These are phyloP conservation scores for Colletotrichum sp. DNA, from an alignment of 2,329 filamentous ascomycete species.

Conservation along the genomic window DNA sequence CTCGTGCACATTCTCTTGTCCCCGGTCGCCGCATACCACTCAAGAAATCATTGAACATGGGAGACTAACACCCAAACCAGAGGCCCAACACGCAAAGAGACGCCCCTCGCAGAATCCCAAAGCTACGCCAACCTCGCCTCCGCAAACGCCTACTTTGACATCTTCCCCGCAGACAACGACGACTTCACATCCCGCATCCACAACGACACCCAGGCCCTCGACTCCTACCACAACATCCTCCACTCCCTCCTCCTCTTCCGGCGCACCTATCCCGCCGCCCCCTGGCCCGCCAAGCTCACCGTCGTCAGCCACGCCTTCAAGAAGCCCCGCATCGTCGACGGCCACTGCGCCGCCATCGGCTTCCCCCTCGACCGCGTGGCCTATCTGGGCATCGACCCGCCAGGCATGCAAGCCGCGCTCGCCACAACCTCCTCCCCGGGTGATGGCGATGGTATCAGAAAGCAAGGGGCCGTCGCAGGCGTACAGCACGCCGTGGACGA, in stretches of 20 bases:
- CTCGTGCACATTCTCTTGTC: background rate
- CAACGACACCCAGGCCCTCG: constrained; percentile 75
- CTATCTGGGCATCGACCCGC: constrained; percentile 72
- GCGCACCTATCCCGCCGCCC: constrained; percentile 47
- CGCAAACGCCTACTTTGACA: constrained; percentile 51
- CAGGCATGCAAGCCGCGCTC: constrained; percentile 40
- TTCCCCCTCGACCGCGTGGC: constrained; percentile 49
- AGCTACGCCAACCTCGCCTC: constrained; percentile 64
- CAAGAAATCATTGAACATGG: background rate
- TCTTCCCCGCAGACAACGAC: constrained; percentile 29
- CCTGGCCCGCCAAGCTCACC: constrained; percentile 64
- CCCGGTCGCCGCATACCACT: background rate
- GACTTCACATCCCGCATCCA: constrained; percentile 47
- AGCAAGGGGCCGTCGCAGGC: constrained; percentile 46
- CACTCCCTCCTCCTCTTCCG: constrained; percentile 71
- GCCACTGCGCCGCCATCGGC: constrained; percentile 68
- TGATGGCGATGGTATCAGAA: constrained; percentile 26
- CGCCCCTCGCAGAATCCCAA: constrained; percentile 62
- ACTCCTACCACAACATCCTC: constrained; percentile 85
- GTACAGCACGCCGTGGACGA: constrained; percentile 47
- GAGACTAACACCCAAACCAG: constrained; percentile 41
- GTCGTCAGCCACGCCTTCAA: constrained; percentile 77
- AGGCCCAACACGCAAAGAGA: constrained; percentile 66
- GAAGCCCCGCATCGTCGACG: constrained; percentile 62
- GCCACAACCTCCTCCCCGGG: background rate